These are phyloP conservation scores for Cornus suecica DNA, from an alignment of 148 eudicot genomes.

Conservation along the genomic window DNA sequence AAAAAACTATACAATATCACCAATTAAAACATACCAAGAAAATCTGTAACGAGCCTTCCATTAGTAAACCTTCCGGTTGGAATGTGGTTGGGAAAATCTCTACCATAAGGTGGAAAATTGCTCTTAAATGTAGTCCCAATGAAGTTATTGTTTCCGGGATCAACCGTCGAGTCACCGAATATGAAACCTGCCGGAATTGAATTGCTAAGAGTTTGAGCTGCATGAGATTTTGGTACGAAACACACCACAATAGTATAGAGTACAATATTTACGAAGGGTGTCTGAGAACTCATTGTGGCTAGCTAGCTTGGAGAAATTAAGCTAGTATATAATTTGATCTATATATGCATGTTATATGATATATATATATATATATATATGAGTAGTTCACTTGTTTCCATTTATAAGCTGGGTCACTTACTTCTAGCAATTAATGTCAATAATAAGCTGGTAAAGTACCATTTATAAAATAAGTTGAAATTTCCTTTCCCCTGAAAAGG, in stretches of 20 bases:
- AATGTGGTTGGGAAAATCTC: slow-evolving; percentile 23
- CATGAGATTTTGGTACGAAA: neutral
- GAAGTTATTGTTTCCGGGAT: slow-evolving; percentile 70
- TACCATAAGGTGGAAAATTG: slow-evolving; percentile 44
- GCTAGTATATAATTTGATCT: neutral
- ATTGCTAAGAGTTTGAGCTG: slow-evolving; percentile 14
- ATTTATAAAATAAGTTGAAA: too few relatives aligned
- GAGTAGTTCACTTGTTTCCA: too few relatives aligned
- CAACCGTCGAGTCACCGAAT: slow-evolving; percentile 73
- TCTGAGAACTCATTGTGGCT: neutral
- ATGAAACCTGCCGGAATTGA: slow-evolving; percentile 32
- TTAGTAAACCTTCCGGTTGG: slow-evolving; percentile 48
- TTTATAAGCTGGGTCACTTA: too few relatives aligned
- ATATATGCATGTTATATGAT: too few relatives aligned
- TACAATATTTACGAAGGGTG: neutral
- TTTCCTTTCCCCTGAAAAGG: too few relatives aligned
- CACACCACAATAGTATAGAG: neutral
- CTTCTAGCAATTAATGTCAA: too few relatives aligned
- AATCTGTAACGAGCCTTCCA: slow-evolving; percentile 38
- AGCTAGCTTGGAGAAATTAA: neutral
- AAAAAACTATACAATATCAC: neutral
- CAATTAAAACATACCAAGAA: slow-evolving; percentile 17
- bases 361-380: too few relatives aligned
- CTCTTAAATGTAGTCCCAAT: slow-evolving; percentile 32
- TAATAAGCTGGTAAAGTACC: too few relatives aligned